Base-by-base conservation (phyloP, 108 stramenopile species). In the Pseudonitzschia multiseries region DNA sequence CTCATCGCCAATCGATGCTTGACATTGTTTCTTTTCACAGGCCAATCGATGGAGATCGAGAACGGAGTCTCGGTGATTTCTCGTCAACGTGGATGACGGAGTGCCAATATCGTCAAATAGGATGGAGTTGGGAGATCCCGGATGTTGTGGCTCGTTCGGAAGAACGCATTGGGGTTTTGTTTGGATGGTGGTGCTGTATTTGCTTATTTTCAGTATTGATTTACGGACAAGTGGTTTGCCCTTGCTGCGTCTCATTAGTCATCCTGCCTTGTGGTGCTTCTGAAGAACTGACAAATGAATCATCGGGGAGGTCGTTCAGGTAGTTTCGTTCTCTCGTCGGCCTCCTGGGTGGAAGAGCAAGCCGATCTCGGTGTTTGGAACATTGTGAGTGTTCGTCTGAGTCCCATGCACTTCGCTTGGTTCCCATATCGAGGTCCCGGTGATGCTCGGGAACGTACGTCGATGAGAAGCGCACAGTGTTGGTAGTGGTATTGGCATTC, bases 1-100 rank as follows among this genome's bases (percentile, higher is more conserved):
- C 18, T 48, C 46, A 10, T 48, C 46, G 46, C 17, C 46, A 14
- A 48, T 48, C 13, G 46, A 48, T 48, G 46, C 8, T 48, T 48
- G 14, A 10, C 46, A 10, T 18, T 14, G 54, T 36, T 8, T 22
- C 54, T 24, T 24, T 24, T 10, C 24, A 22, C 26, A 20, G 54
- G 54, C 54, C 54, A 56, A 26, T 56, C 26, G 54, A 26, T 22
- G 54, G 9, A 56, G 54, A 56, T 56, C 54, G 6, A 56, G 54
- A 22, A 56, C 26, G 24, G 54, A 56, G 24, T 56, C 54, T 3
- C 26, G 21, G 22, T 56, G 54, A 22, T 56, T 56, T 26, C 26
- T 56, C n/a, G 10, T 9, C 17, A 56, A 20, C 24, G 26, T 3
- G 24, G 54, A 26, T 2, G 22, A 26, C 22, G 1, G 21, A 56